Base-by-base conservation (phyloP, 495 filamentous ascomycete species). In the Trichoderma asperelloides region DNA sequence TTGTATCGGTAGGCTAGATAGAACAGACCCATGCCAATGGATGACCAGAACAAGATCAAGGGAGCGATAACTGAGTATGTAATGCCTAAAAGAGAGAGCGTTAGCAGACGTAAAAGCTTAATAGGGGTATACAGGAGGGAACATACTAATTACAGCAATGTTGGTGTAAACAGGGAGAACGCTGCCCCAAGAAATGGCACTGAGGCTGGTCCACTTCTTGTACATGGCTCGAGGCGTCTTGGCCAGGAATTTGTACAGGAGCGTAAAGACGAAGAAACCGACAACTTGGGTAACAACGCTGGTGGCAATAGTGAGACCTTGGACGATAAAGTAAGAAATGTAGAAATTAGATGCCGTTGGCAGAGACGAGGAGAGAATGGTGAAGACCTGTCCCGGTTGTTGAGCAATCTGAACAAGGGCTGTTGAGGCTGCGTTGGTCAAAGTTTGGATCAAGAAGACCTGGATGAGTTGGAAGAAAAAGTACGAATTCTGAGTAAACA, bases 1-100 rank as follows among this genome's bases (percentile, higher is more conserved):
- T 98, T 96, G 83, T 98, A 98, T 6, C 92, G 87, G 85, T 91
- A 97, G 66, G 95, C 93, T 62, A 96, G 81, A 78, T 97, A 97
- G 78, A 98, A 91, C 66, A 97, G 81, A 66, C 84, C 87, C 67
- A 98, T 82, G 67, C 91, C 94, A 64, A 97, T 81, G 23, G 88
- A 87, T 41, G 90, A 89, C 77, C 97, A 97, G 27, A 88, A 91
- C 60, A 97, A 80, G 72, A 98, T 89, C 55, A 98, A 78, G 0
- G 95, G 95, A 18, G 95, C 92, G 73, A 98, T 97, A 74, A 86
- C 88, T 39, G 93, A 89, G 75, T 98, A 98, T 25, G 88, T 88
- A 69, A 98, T 90, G 43, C 88, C 91, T 85, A 69, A 6, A 6
- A 27, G 0, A 37, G 0, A 37, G 27, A 28, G 7, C 3, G 69